phyloP scores from a whole-genome alignment of 1,284 basidiomycete genomes.

The Malassezia equina region DNA sequence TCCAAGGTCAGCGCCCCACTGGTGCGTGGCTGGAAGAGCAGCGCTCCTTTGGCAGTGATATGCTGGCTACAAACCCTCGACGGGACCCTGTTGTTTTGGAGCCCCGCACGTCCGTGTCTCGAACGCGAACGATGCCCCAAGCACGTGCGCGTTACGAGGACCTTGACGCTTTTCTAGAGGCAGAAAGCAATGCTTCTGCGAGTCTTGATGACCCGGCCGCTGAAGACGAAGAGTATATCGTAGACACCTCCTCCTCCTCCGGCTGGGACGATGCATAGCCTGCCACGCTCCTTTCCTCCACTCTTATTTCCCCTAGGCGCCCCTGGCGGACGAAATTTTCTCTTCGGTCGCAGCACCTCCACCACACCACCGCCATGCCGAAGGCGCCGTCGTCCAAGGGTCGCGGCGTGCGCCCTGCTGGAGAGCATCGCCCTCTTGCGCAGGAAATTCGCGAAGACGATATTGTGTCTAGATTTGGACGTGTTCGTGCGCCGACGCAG shows the following conservation, averaged over 20 bases:
- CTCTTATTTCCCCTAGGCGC: not conserved
- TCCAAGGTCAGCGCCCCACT: not conserved
- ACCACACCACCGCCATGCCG: slow-evolving; percentile 12
- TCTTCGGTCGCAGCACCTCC: not conserved
- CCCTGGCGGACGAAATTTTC: not conserved
- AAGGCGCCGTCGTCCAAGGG: slow-evolving; percentile 16
- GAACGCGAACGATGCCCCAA: not conserved
- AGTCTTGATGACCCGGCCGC: slow-evolving; percentile 26
- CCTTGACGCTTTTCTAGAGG: slow-evolving; percentile 39
- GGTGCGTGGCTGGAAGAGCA: not conserved
- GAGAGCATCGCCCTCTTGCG: slow-evolving; percentile 11
- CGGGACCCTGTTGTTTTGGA: slow-evolving; percentile 11
- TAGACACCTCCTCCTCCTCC: not conserved
- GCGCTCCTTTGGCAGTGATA: slow-evolving; percentile 1
- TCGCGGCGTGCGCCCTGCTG: slow-evolving; percentile 3
- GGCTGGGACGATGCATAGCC: slow-evolving; percentile 1
- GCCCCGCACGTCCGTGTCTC: slow-evolving; percentile 5
- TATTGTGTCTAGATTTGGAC: slow-evolving; percentile 14
- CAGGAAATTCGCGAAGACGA: slow-evolving; percentile 15
- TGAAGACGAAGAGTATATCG: slow-evolving; percentile 28
- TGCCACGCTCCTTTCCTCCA: not conserved
- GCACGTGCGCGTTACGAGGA: slow-evolving; percentile 28
- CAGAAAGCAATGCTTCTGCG: slow-evolving; percentile 7
- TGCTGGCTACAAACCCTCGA: too few relatives aligned
- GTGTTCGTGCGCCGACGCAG: slow-evolving; percentile 11